A percentile compares a stretch with the other conserved stretches of the same genome.
These are phyloP conservation scores for Sporisorium exsertum DNA, from an alignment of 1,284 basidiomycete species.

Conservation along the genomic window DNA sequence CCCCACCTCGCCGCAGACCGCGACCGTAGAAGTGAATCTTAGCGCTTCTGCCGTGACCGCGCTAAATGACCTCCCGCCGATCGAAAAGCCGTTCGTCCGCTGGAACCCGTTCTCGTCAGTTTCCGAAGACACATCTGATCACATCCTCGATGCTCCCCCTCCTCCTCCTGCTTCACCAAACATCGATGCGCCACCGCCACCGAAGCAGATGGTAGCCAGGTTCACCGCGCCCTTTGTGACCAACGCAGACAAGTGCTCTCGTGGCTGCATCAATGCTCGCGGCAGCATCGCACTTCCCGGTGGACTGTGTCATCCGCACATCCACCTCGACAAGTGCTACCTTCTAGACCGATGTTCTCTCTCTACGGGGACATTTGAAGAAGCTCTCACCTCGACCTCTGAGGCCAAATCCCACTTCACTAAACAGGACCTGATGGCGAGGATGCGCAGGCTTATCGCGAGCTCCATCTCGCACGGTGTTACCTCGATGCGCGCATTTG, in stretches of 20 bases:
- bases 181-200: not conserved
- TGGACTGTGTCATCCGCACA: conserved; percentile 47
- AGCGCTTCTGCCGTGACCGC: not conserved
- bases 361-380: conserved; percentile 30
- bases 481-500: conserved; percentile 42
- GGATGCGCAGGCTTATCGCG: conserved; percentile 29
- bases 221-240: not conserved
- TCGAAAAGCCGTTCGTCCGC: not conserved
- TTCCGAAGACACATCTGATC: not conserved
- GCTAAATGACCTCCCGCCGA: not conserved
- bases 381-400: conserved; percentile 39
- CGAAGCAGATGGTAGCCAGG: conserved; percentile 4
- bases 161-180: too few relatives aligned
- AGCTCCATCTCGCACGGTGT: conserved; percentile 44
- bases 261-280: conserved; percentile 18
- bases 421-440: conserved; percentile 10
- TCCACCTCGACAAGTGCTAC: conserved; percentile 54
- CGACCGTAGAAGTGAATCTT: conserved; percentile 15
- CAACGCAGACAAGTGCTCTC: not conserved
- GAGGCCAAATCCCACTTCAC: conserved; percentile 33
- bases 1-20: not conserved
- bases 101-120: conserved; percentile 8
- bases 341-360: conserved; percentile 31
- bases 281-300: conserved; percentile 40
- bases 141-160: too few relatives aligned